Conservation (phyloP, 1,284 basidiomycete genomes). For the Microbotryum scabiosae region DNA sequence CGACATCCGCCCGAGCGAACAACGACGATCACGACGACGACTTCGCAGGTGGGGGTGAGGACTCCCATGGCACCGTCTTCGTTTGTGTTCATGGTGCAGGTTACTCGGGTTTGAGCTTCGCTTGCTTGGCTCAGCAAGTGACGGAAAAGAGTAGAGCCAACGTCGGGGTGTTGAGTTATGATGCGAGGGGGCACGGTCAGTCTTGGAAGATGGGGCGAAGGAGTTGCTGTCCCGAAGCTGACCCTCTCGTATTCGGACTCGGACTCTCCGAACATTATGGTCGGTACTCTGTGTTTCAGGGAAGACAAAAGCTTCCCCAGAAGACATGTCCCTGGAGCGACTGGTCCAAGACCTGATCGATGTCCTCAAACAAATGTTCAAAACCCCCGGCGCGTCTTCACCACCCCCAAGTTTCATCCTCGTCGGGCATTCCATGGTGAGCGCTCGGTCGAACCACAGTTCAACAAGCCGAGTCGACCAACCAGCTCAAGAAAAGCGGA, state of each 20-base stretch:
- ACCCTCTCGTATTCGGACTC: background rate
- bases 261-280: background rate
- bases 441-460: conserved; percentile 22
- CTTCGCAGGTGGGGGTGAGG: conserved; percentile 39
- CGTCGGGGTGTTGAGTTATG: conserved; percentile 72
- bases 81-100: conserved; percentile 94
- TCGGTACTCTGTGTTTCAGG: conserved; percentile 8
- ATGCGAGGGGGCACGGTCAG: conserved; percentile 82
- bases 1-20: conserved; percentile 13
- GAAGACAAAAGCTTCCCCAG: conserved; percentile 14
- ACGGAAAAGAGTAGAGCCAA: conserved; percentile 55
- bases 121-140: conserved; percentile 74
- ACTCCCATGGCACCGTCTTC: conserved; percentile 53
- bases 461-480: background rate
- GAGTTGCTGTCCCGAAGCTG: background rate
- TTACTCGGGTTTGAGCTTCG: conserved; percentile 79
- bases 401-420: conserved; percentile 54
- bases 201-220: background rate
- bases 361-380: conserved; percentile 61
- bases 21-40: conserved; percentile 34
- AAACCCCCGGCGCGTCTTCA: conserved; percentile 54
- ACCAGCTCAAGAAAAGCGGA: no score
- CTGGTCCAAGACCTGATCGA: conserved; percentile 63
- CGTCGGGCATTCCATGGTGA: conserved; percentile 43
- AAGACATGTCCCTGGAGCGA: conserved; percentile 58